Conservation (phyloP, 2,329 filamentous ascomycete species). For the Trichophyton benhamiae region DNA sequence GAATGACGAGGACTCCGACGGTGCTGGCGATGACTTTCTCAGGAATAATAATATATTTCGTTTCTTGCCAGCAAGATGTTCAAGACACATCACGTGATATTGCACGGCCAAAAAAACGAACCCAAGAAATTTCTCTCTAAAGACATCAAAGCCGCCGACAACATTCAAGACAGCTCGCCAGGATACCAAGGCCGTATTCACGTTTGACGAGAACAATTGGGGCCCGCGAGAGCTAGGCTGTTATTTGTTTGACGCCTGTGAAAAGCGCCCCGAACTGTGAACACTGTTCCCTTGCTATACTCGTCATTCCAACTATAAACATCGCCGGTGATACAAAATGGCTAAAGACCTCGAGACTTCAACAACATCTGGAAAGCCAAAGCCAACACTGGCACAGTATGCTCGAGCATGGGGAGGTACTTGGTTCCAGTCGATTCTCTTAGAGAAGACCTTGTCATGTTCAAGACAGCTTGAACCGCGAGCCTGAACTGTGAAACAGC, state of each 20-base stretch:
- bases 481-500: not conserved
- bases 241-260: not conserved
- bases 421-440: not conserved
- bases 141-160: not conserved
- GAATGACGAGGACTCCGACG: not conserved
- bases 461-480: not conserved
- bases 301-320: not conserved
- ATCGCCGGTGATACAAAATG: not conserved
- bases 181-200: not conserved
- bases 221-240: not conserved
- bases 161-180: not conserved
- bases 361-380: conserved; percentile 24
- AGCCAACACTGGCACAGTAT: conserved; percentile 28
- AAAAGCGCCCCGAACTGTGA: not conserved
- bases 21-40: not conserved
- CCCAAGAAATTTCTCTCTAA: not conserved
- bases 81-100: not conserved
- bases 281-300: not conserved
- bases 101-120: not conserved
- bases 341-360: conserved; percentile 2
- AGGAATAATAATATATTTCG: not conserved
- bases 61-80: not conserved
- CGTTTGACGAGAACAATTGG: not conserved
- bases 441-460: not conserved
- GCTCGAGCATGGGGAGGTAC: conserved; percentile 34